A percentile compares a stretch with the other conserved stretches of the same genome.
Conservation (phyloP, 1,139 yeast genomes). For the Zygoascus hellenicus region DNA sequence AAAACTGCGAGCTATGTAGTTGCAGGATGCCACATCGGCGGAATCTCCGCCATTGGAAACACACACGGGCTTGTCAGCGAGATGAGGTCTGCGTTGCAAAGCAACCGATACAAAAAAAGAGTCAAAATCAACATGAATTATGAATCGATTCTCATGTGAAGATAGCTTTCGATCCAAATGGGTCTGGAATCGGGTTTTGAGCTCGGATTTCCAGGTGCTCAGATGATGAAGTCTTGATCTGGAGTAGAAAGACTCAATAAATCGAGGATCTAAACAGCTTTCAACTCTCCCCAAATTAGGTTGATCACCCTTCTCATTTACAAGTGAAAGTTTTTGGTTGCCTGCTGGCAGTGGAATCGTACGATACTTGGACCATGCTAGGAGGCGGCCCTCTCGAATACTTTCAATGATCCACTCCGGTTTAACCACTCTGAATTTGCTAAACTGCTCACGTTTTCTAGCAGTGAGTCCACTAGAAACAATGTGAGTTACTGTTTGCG, state of each 20-base stretch:
- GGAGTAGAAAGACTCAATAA: constrained; percentile 63
- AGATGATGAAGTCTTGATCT: constrained; percentile 84
- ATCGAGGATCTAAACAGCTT: constrained; percentile 53
- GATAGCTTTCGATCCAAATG: constrained; percentile 30
- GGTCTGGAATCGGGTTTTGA: constrained; percentile 54
- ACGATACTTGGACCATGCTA: constrained; percentile 67
- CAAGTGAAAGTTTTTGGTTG: neutral
- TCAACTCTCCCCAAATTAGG: neutral
- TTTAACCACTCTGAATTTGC: constrained; percentile 64
- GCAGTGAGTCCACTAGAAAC: constrained; percentile 77
- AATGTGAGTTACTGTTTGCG: constrained; percentile 76
- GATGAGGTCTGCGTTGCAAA: constrained; percentile 48
- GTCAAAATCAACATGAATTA: constrained; percentile 86
- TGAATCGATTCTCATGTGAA: constrained; percentile 25
- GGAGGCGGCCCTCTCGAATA: constrained; percentile 41
- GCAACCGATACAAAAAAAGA: constrained; percentile 91
- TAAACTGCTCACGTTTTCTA: constrained; percentile 59
- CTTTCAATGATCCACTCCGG: constrained; percentile 81
- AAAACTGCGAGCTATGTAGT: constrained; percentile 67
- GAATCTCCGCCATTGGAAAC: constrained; percentile 68
- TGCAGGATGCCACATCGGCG: constrained; percentile 87
- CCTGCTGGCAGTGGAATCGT: constrained; percentile 34
- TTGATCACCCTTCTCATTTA: neutral
- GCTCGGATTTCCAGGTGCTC: constrained; percentile 78
- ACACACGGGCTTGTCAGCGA: constrained; percentile 57